These are phyloP conservation scores for Oryza officinalis DNA, from an alignment of 176 grass and related monocot species.

Conservation along the genomic window DNA sequence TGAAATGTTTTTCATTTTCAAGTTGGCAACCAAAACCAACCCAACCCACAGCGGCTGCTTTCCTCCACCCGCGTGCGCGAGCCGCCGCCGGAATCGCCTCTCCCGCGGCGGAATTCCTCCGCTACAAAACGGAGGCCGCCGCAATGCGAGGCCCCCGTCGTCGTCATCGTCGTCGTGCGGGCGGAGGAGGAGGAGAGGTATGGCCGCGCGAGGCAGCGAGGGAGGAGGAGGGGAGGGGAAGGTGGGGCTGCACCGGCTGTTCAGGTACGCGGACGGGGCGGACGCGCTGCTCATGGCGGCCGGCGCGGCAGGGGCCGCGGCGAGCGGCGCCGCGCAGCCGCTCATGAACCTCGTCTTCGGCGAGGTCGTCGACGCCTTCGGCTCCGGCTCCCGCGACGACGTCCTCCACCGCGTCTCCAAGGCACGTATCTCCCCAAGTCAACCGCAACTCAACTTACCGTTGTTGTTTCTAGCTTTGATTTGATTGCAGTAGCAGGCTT, in stretches of 20 bases:
- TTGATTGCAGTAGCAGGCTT: neutral
- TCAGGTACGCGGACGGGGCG: conserved; percentile 37
- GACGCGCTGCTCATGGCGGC: conserved; percentile 38
- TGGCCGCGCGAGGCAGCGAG: conserved; percentile 1
- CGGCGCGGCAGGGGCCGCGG: conserved; percentile 25
- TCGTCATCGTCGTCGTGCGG: neutral
- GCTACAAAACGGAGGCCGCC: conserved; percentile 14
- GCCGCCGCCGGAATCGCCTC: conserved; percentile 5
- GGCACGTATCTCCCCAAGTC: neutral
- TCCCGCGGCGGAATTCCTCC: neutral
- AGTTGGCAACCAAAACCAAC: neutral
- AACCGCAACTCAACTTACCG: neutral
- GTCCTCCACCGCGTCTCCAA: conserved; percentile 44
- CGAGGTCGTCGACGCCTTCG: conserved; percentile 43
- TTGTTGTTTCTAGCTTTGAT: neutral
- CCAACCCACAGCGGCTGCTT: neutral
- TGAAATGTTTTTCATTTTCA: neutral
- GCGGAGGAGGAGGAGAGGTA: neutral
- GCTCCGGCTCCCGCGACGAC: conserved; percentile 12
- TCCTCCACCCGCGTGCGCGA: too few species aligned
- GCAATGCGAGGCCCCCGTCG: neutral
- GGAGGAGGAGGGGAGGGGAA: neutral
- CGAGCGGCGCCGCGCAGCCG: conserved; percentile 36
- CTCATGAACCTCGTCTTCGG: conserved; percentile 56
- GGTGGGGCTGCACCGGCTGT: conserved; percentile 40